Conservation (phyloP, 2,329 filamentous ascomycete species). For the Capronia epimyces region DNA sequence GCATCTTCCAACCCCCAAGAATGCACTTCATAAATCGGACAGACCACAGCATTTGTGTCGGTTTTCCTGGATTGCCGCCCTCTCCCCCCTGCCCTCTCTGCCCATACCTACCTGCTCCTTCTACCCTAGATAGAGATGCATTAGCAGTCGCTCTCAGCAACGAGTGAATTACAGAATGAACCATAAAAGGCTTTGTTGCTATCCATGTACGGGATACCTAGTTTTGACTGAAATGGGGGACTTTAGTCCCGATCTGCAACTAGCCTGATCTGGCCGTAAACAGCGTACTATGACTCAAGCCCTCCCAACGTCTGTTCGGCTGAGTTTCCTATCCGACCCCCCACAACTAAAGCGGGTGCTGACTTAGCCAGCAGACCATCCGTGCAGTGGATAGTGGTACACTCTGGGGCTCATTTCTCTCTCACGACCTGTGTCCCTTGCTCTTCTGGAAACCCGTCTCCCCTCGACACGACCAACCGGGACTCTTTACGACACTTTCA, state of each 20-base stretch:
- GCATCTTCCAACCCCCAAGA: slow-evolving; percentile 1
- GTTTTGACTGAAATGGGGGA: too few species aligned
- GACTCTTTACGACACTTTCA: not conserved
- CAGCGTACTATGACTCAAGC: not conserved
- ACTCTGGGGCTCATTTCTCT: not conserved
- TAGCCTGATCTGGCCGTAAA: not conserved
- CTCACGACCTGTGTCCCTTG: not conserved
- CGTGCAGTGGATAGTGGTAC: too few species aligned
- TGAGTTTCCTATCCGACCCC: slow-evolving; percentile 12
- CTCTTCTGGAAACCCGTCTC: not conserved
- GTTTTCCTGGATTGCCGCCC: not conserved
- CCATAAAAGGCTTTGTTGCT: not conserved
- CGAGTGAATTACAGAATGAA: not conserved
- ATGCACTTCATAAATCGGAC: not conserved
- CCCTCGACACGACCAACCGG: not conserved
- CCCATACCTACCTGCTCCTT: not conserved
- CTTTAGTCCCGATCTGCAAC: not conserved
- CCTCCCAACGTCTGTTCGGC: not conserved
- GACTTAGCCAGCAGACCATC: not conserved
- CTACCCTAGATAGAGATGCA: slow-evolving; percentile 1
- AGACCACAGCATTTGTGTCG: not conserved
- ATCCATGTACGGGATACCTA: too few species aligned
- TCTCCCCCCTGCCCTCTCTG: not conserved
- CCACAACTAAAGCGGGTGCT: not conserved
- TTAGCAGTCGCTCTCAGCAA: not conserved